These are phyloP conservation scores for Hortiboletus flavorubellus DNA, from an alignment of 768 basidiomycete genomes.

Conservation along the genomic window DNA sequence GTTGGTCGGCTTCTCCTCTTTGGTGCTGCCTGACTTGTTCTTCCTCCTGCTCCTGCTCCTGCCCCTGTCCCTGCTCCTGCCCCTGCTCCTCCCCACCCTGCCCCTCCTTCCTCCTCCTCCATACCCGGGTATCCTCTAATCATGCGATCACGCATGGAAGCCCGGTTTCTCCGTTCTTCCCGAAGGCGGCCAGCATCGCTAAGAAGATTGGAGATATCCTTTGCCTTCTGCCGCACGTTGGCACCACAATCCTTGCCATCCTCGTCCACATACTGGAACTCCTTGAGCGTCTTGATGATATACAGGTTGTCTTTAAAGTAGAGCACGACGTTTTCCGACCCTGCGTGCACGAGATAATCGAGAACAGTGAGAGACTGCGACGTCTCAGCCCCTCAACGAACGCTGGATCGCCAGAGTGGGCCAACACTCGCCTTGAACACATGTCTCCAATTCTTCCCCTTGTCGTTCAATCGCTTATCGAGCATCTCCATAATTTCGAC, in stretches of 20 bases:
- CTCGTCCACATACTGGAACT: constrained; percentile 96
- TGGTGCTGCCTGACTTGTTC: constrained; percentile 13
- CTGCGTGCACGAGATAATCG: constrained; percentile 94
- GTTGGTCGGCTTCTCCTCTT: constrained; percentile 15
- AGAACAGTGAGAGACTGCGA: constrained; percentile 83
- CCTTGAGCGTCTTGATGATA: constrained; percentile 97
- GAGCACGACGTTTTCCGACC: constrained; percentile 96
- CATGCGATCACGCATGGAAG: constrained; percentile 95
- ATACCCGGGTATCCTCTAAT: constrained; percentile 51
- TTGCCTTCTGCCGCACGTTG: constrained; percentile 97
- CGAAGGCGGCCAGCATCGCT: constrained; percentile 82
- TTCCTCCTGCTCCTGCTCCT: not conserved
- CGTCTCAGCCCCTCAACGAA: constrained; percentile 9
- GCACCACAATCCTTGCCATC: constrained; percentile 96
- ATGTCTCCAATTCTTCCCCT: constrained; percentile 99
- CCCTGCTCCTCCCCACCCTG: constrained; percentile 30
- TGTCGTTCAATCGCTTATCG: constrained; percentile 96
- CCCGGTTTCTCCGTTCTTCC: constrained; percentile 78
- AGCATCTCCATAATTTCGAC: constrained; percentile 99
- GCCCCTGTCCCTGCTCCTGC: too few species aligned
- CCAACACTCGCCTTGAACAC: constrained; percentile 83
- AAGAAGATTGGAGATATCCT: constrained; percentile 94
- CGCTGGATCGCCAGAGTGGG: not conserved
- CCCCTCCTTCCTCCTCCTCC: constrained; percentile 30
- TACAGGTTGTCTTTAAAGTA: constrained; percentile 98